Conservation (phyloP, 352 stramenopile genomes). For the Phytophthora quininea region DNA sequence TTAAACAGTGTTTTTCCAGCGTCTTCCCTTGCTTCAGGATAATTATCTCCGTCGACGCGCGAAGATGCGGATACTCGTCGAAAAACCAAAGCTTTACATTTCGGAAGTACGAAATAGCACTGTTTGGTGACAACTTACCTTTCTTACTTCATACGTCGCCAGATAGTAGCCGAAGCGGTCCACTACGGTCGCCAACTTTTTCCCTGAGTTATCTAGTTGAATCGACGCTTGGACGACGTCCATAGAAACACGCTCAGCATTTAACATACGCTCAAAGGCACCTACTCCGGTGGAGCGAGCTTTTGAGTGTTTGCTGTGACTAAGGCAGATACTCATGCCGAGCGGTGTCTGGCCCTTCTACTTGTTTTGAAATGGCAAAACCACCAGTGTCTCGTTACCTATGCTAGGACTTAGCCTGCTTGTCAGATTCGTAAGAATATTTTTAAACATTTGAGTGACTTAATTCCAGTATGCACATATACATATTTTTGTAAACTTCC, state of each 20-base stretch:
- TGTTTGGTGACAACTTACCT: constrained; percentile 7
- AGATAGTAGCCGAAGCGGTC: constrained; percentile 10
- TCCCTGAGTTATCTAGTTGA: neutral
- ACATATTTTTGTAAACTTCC: constrained; percentile 3
- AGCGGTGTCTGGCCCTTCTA: neutral
- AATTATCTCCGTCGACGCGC: constrained; percentile 1
- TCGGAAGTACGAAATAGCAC: constrained; percentile 3
- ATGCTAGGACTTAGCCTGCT: neutral
- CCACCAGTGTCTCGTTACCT: neutral
- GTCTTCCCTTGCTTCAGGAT: constrained; percentile 1
- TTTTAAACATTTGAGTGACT: constrained; percentile 8
- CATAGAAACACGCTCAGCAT: neutral
- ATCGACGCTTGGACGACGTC: constrained; percentile 2
- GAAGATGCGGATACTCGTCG: constrained; percentile 4
- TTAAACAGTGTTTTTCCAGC: constrained; percentile 18
- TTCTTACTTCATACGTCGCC: constrained; percentile 7
- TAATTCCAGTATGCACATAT: neutral
- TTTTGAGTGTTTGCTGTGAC: constrained; percentile 5
- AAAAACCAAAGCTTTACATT: constrained; percentile 11
- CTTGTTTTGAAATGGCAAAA: neutral
- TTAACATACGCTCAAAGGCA: constrained; percentile 3
- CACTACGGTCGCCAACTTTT: neutral
- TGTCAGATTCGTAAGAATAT: constrained; percentile 9
- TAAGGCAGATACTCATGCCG: constrained; percentile 5
- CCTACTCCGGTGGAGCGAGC: constrained; percentile 1